Conservation (phyloP, 192 early-diverging fungal genomes). For the Gigaspora rosea region DNA sequence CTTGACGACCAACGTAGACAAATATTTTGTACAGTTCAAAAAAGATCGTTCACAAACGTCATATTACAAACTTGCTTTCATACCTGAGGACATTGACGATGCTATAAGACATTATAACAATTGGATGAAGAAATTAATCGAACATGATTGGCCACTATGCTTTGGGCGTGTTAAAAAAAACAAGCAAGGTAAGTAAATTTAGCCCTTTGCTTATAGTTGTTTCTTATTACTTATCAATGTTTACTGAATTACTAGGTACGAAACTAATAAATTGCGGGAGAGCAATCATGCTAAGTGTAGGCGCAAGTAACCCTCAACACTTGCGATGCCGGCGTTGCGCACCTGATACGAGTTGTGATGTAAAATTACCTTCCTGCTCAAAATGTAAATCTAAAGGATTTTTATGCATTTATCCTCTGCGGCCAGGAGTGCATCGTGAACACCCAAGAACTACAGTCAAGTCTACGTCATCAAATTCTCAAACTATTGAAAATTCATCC, state of each 20-base stretch:
- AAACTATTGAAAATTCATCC: not conserved
- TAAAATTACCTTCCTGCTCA: conserved; percentile 28
- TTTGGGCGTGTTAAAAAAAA: conserved; percentile 64
- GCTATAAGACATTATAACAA: conserved; percentile 67
- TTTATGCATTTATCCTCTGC: conserved; percentile 26
- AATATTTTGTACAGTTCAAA: conserved; percentile 72
- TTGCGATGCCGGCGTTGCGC: conserved; percentile 22
- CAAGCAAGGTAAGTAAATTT: conserved; percentile 11
- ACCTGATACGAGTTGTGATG: conserved; percentile 25
- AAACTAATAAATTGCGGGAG: conserved; percentile 1
- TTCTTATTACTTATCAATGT: too few relatives aligned
- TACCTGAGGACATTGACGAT: conserved; percentile 77
- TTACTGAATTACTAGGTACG: not conserved
- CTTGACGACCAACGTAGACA: conserved; percentile 76
- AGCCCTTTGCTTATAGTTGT: not conserved
- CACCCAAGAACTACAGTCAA: not conserved
- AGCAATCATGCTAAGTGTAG: conserved; percentile 27
- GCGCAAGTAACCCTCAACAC: conserved; percentile 18
- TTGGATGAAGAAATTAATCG: conserved; percentile 72
- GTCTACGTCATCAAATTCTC: not conserved
- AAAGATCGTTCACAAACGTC: conserved; percentile 62
- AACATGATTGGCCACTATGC: conserved; percentile 83
- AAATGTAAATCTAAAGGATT: conserved; percentile 25
- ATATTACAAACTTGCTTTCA: conserved; percentile 79
- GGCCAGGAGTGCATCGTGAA: conserved; percentile 1